These are phyloP conservation scores for Aspergillus sclerotialis DNA, from an alignment of 2,329 filamentous ascomycete species.

Conservation along the genomic window DNA sequence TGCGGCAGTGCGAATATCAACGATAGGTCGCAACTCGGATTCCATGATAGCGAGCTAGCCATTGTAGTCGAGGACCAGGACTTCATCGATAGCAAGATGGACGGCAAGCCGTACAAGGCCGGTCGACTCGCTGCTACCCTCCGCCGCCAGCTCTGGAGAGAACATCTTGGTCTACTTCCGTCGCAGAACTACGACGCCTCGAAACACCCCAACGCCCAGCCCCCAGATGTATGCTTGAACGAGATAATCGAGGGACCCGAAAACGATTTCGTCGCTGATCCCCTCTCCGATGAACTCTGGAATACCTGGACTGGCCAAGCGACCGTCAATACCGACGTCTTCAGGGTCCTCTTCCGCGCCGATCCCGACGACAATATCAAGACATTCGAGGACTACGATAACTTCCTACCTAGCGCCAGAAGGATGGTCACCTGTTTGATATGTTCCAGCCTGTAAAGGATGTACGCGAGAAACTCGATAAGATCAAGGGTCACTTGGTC, in stretches of 20 bases:
- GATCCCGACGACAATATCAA: slow-evolving; percentile 87
- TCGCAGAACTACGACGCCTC: slow-evolving; percentile 61
- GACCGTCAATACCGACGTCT: slow-evolving; percentile 70
- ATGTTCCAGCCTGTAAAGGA: slow-evolving; percentile 66
- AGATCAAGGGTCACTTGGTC: slow-evolving; percentile 81
- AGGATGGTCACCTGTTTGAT: slow-evolving; percentile 82
- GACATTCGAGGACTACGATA: slow-evolving; percentile 84
- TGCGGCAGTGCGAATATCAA: slow-evolving; percentile 70
- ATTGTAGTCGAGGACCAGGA: slow-evolving; percentile 76
- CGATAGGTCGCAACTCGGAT: slow-evolving; percentile 69
- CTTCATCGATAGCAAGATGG: slow-evolving; percentile 64
- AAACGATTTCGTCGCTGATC: slow-evolving; percentile 66
- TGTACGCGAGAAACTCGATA: slow-evolving; percentile 66
- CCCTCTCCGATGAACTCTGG: slow-evolving; percentile 61
- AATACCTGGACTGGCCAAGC: slow-evolving; percentile 68
- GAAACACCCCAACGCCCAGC: slow-evolving; percentile 68
- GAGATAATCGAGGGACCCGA: slow-evolving; percentile 63
- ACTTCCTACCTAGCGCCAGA: slow-evolving; percentile 61
- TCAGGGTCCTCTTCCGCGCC: slow-evolving; percentile 73
- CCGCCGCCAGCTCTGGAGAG: slow-evolving; percentile 78
- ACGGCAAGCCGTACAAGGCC: slow-evolving; percentile 63
- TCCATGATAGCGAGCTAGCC: slow-evolving; percentile 84
- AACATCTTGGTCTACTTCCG: slow-evolving; percentile 79
- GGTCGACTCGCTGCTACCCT: slow-evolving; percentile 72
- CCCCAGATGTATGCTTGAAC: slow-evolving; percentile 64